A percentile compares a stretch with the other conserved stretches of the same genome.
These are phyloP conservation scores for Noccaea caerulescens DNA, from an alignment of 345 rosid species.

Conservation along the genomic window DNA sequence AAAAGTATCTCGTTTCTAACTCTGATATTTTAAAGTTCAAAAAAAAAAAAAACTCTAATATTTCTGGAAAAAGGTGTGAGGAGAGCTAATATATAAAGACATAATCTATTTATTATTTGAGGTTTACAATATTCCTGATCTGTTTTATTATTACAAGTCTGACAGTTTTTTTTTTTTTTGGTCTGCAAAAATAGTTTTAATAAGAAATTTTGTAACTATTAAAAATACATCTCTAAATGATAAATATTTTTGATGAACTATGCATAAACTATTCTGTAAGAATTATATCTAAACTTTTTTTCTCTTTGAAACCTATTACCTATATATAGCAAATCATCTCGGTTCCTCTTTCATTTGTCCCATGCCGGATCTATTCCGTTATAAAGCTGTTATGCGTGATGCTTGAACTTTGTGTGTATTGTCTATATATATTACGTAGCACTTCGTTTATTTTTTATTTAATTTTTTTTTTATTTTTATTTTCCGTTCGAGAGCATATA, in stretches of 20 bases:
- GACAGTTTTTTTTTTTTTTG: too few relatives aligned
- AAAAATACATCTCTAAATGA: too few relatives aligned
- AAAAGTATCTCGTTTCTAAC: constrained; percentile 27
- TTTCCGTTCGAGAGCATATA: background rate
- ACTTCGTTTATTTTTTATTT: background rate
- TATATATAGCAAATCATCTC: background rate
- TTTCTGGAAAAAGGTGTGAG: constrained; percentile 9
- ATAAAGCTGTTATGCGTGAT: constrained; percentile 45
- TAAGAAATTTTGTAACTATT: background rate
- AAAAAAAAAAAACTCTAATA: too few relatives aligned
- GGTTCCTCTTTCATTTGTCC: constrained; percentile 5
- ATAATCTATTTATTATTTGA: background rate
- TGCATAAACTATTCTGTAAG: background rate
- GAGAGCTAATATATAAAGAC: background rate
- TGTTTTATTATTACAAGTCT: background rate
- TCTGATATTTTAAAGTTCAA: background rate
- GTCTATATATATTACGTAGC: constrained; percentile 35
- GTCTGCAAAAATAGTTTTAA: background rate
- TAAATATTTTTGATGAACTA: background rate
- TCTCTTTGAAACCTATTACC: background rate
- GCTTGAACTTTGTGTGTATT: constrained; percentile 37
- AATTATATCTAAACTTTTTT: background rate
- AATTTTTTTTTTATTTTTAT: background rate
- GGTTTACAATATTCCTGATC: background rate
- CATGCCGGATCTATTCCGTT: constrained; percentile 45